Evolutionary conservation across 495 filamentous ascomycete genomes (phyloP).

Genomic region (Letharia columbiana): DNA sequence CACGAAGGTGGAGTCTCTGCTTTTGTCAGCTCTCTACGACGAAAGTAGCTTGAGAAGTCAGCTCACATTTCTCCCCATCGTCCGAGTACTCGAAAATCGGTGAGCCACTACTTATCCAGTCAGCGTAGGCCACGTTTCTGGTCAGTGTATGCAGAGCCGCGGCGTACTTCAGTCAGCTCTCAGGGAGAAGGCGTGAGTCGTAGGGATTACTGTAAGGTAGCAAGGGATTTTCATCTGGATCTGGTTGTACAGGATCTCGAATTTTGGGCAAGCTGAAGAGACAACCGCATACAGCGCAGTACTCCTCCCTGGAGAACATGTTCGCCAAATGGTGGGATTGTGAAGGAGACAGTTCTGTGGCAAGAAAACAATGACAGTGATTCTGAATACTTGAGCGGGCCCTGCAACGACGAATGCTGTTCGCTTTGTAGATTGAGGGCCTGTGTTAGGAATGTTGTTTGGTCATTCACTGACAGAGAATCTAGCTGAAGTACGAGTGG

Average conservation of each 20-base stretch:
- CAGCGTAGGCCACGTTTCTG: neutral
- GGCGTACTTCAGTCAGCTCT: slow-evolving; percentile 1
- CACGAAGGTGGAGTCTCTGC: neutral
- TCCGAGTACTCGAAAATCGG: neutral
- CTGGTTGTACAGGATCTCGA: neutral
- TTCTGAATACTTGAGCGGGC: no score
- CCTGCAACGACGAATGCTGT: no score
- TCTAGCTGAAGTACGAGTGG: no score
- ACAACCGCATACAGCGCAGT: slow-evolving; percentile 3
- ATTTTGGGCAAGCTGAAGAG: neutral
- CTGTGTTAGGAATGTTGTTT: no score
- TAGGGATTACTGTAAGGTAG: neutral
- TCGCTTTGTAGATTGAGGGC: no score
- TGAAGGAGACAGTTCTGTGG: no score
- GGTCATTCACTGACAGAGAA: no score
- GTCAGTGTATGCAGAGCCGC: neutral
- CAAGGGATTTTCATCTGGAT: neutral
- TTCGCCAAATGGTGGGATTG: no score
- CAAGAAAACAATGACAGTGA: no score
- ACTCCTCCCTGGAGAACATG: neutral
- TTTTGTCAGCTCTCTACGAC: neutral
- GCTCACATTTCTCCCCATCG: neutral
- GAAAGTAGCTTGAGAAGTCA: neutral
- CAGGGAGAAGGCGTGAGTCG: slow-evolving; percentile 1
- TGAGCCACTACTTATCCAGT: neutral